Percentiles rank a stretch among this genome's conserved stretches.
phyloP scores from a whole-genome alignment of 345 rosid species.

The Eucalyptus sp. region DNA sequence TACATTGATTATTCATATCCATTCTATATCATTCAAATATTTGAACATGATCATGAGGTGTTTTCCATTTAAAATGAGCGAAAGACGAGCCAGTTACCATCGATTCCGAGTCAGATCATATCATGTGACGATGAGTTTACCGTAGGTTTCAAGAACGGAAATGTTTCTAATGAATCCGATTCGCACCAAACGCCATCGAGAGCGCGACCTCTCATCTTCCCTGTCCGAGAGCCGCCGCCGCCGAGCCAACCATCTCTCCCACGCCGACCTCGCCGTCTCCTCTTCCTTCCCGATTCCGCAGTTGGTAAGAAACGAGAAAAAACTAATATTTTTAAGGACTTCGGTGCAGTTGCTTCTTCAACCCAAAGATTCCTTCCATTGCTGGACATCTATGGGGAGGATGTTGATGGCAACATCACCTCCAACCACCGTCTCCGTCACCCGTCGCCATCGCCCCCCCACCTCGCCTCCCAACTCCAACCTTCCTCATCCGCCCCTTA shows the following conservation, averaged over 20 bases:
- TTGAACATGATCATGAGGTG: neutral
- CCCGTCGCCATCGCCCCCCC: neutral
- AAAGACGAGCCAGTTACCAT: neutral
- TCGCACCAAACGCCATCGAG: neutral
- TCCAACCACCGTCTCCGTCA: neutral
- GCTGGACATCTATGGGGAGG: neutral
- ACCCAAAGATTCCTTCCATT: neutral
- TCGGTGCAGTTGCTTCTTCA: neutral
- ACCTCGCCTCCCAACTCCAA: neutral
- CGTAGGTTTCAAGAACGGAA: neutral
- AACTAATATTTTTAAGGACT: neutral
- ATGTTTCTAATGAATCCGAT: neutral
- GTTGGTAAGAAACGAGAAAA: neutral
- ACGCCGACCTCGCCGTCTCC: neutral
- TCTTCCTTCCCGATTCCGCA: neutral
- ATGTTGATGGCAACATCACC: neutral
- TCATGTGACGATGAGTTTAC: rapidly evolving
- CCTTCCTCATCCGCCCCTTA: neutral
- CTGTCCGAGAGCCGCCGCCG: neutral
- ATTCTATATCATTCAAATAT: neutral
- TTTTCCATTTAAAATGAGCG: neutral
- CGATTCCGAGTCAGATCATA: neutral
- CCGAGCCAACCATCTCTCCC: neutral
- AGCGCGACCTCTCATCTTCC: neutral
- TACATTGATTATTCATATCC: neutral